phyloP scores from a whole-genome alignment of 2,329 filamentous ascomycete species.

The Colletotrichum paranaense region DNA sequence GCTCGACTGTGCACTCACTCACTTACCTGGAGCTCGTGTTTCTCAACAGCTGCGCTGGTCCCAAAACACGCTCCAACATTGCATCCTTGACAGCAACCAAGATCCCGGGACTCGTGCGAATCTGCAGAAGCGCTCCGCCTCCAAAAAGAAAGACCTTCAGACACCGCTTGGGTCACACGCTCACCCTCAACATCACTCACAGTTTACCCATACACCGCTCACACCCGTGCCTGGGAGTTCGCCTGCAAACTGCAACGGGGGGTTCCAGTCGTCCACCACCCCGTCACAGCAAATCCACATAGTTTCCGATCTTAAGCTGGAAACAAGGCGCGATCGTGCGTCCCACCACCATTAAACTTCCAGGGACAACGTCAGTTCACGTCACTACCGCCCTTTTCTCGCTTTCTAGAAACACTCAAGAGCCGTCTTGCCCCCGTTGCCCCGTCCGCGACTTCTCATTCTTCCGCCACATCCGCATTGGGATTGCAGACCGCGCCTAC shows the following conservation, averaged over 20 bases:
- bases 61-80: conserved; percentile 33
- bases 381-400: conserved; percentile 15
- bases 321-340: conserved; percentile 26
- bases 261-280: conserved; percentile 12
- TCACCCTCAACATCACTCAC: background rate
- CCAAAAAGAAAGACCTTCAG: conserved; percentile 3
- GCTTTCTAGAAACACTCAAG: conserved; percentile 33
- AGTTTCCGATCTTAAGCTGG: conserved; percentile 33
- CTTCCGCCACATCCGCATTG: conserved; percentile 8
- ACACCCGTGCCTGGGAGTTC: background rate
- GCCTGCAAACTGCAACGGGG: conserved; percentile 7
- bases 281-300: conserved; percentile 24
- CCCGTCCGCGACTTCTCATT: background rate
- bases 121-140: conserved; percentile 17
- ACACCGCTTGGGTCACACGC: conserved; percentile 27
- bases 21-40: conserved; percentile 12
- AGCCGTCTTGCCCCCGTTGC: conserved; percentile 16
- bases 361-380: conserved; percentile 28
- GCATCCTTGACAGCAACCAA: conserved; percentile 35
- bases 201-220: background rate
- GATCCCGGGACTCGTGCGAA: conserved; percentile 33
- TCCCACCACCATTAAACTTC: conserved; percentile 6
- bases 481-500: conserved; percentile 8
- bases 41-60: conserved; percentile 27
- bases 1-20: background rate